These are phyloP conservation scores for Boletus insuetus DNA, from an alignment of 768 basidiomycete genomes.

Conservation along the genomic window DNA sequence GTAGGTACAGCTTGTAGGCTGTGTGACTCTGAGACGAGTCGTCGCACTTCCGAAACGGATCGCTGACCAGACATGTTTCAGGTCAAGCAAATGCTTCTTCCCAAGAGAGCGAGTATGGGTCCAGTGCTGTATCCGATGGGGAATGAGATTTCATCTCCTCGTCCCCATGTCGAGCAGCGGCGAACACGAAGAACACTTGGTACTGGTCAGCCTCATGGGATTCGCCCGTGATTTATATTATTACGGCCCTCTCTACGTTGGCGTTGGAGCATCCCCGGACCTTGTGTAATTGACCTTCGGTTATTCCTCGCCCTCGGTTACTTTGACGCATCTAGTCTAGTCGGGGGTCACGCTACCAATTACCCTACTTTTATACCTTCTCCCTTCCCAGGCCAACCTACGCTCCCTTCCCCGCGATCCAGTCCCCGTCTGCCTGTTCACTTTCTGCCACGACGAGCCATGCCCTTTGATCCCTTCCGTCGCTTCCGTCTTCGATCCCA, in stretches of 20 bases:
- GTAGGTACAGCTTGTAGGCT: too few species aligned
- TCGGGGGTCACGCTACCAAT: conserved; percentile 7
- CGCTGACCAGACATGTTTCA: not conserved
- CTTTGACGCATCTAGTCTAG: not conserved
- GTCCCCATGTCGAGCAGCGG: too few species aligned
- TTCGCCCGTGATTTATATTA: conserved; percentile 9
- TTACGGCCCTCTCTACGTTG: not conserved
- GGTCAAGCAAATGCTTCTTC: too few species aligned
- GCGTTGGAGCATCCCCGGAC: not conserved
- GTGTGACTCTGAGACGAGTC: too few species aligned
- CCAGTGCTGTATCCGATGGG: too few species aligned
- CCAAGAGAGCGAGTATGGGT: too few species aligned
- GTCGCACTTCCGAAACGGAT: not conserved
- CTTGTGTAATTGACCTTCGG: conserved; percentile 5
- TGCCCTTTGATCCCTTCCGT: conserved; percentile 22
- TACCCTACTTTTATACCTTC: conserved; percentile 5
- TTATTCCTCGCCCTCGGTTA: conserved; percentile 7
- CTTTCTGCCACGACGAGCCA: not conserved
- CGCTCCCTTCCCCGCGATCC: not conserved
- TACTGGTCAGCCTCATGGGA: conserved; percentile 19
- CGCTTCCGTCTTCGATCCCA: conserved; percentile 21
- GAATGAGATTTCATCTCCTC: not conserved
- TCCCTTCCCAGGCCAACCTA: not conserved
- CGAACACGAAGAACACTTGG: too few species aligned
- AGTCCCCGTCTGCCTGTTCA: not conserved